phyloP scores from a whole-genome alignment of 768 basidiomycete genomes.

The Gyrodon lividus region DNA sequence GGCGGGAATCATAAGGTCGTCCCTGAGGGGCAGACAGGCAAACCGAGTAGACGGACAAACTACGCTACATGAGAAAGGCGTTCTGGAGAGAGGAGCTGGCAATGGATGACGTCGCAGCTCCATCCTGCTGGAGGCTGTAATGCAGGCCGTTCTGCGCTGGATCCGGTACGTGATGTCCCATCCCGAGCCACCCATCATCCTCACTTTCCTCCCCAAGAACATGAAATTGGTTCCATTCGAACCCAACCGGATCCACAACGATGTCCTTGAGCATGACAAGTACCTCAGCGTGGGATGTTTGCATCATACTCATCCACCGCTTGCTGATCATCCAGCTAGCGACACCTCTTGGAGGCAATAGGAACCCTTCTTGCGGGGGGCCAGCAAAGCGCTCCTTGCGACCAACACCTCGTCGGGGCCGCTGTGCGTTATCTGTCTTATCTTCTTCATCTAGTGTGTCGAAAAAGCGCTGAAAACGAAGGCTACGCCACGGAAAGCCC shows the following conservation, averaged over 20 bases:
- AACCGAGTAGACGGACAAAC: neutral
- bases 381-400: slow-evolving; percentile 56
- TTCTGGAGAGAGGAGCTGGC: slow-evolving; percentile 12
- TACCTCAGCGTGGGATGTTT: slow-evolving; percentile 47
- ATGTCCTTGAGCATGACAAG: slow-evolving; percentile 40
- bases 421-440: slow-evolving; percentile 39
- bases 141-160: slow-evolving; percentile 9
- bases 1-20: neutral
- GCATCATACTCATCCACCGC: slow-evolving; percentile 52
- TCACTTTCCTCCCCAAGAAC: slow-evolving; percentile 60
- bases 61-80: slow-evolving; percentile 8
- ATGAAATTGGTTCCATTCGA: slow-evolving; percentile 49
- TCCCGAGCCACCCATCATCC: slow-evolving; percentile 28
- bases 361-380: slow-evolving; percentile 51
- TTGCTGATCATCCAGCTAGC: slow-evolving; percentile 77
- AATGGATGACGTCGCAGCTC: slow-evolving; percentile 1
- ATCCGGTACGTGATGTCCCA: slow-evolving; percentile 2
- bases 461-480: slow-evolving; percentile 59
- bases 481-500: slow-evolving; percentile 68
- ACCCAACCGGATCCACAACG: slow-evolving; percentile 46
- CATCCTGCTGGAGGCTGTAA: slow-evolving; percentile 9
- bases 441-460: slow-evolving; percentile 60
- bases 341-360: slow-evolving; percentile 62
- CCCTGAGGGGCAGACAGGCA: neutral
- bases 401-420: slow-evolving; percentile 58